These are phyloP conservation scores for Nicotiana tomentosiformis DNA, from an alignment of 257 asterid genomes.

Conservation along the genomic window DNA sequence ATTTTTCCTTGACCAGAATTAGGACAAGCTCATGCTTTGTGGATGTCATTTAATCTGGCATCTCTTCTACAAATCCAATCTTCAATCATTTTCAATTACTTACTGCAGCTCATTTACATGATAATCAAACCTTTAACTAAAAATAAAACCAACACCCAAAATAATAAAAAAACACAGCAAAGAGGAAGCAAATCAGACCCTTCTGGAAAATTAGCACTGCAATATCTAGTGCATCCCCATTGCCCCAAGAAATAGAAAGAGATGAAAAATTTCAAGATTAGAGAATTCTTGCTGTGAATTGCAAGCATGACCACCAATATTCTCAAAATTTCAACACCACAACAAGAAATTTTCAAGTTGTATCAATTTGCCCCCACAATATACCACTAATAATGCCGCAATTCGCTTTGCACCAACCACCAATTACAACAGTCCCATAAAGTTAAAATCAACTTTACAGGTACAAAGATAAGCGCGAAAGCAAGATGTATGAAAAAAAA, in stretches of 20 bases:
- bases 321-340: not conserved
- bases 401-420: constrained; percentile 34
- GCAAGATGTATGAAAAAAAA: constrained; percentile 18
- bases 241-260: not conserved
- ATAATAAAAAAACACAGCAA: not conserved
- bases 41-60: not conserved
- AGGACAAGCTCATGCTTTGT: not conserved
- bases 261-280: not conserved
- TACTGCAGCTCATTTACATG: not conserved
- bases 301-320: not conserved
- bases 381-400: not conserved
- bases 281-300: not conserved
- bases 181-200: not conserved
- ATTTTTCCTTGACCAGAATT: not conserved
- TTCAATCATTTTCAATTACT: not conserved
- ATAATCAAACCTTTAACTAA: not conserved
- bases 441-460: constrained; percentile 55
- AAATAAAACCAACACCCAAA: no score
- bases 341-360: not conserved
- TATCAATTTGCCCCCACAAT: not conserved
- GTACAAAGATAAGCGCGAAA: constrained; percentile 17
- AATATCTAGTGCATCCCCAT: not conserved
- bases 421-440: constrained; percentile 49
- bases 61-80: not conserved
- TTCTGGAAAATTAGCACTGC: constrained; percentile 3